These are phyloP conservation scores for Actinomortierella ambigua DNA, from an alignment of 371 early-diverging fungal genomes.

Conservation along the genomic window DNA sequence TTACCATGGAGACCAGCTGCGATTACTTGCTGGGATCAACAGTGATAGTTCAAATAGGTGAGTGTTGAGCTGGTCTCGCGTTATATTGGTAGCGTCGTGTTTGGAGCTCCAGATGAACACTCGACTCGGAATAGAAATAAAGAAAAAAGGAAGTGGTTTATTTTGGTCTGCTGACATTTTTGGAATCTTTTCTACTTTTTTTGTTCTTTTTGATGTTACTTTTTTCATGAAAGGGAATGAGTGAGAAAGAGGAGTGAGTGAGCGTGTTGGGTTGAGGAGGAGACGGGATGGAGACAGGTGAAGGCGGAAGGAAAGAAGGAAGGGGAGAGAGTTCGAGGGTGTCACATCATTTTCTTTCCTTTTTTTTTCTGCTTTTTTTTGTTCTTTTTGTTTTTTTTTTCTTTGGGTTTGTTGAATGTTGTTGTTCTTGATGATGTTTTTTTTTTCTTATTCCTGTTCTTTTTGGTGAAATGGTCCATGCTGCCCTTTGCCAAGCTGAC, in stretches of 20 bases:
- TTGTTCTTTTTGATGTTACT: slow-evolving; percentile 2
- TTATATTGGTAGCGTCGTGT: too few relatives aligned
- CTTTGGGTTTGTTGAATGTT: too few relatives aligned
- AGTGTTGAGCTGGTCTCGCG: too few relatives aligned
- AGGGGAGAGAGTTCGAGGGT: not conserved
- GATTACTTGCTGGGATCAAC: too few relatives aligned
- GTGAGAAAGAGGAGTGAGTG: not conserved
- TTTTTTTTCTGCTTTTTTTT: not conserved
- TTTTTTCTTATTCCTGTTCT: not conserved
- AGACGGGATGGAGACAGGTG: not conserved
- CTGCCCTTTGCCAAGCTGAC: too few relatives aligned
- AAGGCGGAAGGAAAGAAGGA: not conserved
- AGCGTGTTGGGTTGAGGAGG: not conserved
- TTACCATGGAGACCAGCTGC: too few relatives aligned
- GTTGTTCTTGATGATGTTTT: not conserved
- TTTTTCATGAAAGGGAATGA: not conserved
- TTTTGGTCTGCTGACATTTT: not conserved
- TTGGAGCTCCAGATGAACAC: too few relatives aligned
- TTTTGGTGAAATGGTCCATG: too few relatives aligned
- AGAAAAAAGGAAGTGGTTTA: not conserved
- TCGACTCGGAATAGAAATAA: too few relatives aligned
- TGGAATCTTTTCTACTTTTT: not conserved
- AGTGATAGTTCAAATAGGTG: too few relatives aligned
- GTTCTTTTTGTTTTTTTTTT: slow-evolving; percentile 1
- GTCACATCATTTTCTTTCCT: not conserved